Conservation (phyloP, 441 rosid species). For the Populus hybrid region DNA sequence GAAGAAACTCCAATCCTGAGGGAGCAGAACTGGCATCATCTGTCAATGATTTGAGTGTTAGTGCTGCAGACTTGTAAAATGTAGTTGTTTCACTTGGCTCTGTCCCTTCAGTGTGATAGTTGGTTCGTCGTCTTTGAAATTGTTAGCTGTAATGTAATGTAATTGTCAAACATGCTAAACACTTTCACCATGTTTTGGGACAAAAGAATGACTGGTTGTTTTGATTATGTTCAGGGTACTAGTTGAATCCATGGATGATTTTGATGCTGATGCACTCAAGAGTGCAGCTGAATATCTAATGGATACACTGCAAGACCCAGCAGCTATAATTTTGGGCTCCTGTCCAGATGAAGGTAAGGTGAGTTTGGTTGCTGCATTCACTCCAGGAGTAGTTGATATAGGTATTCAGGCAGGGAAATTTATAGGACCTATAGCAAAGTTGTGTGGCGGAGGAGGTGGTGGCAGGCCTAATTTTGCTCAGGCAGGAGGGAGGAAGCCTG, state of each 20-base stretch:
- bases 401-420: constrained; percentile 89
- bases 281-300: constrained; percentile 75
- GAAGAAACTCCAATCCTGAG: neutral
- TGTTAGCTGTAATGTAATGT: neutral
- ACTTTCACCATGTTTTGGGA: neutral
- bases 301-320: constrained; percentile 64
- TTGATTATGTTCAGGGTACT: constrained; percentile 49
- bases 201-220: neutral
- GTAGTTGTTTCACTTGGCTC: neutral
- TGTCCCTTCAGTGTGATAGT: neutral
- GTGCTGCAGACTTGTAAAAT: neutral
- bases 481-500: constrained; percentile 88
- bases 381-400: constrained; percentile 58
- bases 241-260: constrained; percentile 76
- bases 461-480: constrained; percentile 91
- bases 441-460: constrained; percentile 94
- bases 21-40: constrained; percentile 2
- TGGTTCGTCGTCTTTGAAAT: neutral
- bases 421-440: constrained; percentile 74
- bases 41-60: neutral
- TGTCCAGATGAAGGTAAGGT: constrained; percentile 82
- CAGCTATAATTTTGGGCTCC: constrained; percentile 73
- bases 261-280: constrained; percentile 78
- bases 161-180: neutral
- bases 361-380: constrained; percentile 85